phyloP scores from a whole-genome alignment of 129 eudicot species.

The Artemisia tridentata region DNA sequence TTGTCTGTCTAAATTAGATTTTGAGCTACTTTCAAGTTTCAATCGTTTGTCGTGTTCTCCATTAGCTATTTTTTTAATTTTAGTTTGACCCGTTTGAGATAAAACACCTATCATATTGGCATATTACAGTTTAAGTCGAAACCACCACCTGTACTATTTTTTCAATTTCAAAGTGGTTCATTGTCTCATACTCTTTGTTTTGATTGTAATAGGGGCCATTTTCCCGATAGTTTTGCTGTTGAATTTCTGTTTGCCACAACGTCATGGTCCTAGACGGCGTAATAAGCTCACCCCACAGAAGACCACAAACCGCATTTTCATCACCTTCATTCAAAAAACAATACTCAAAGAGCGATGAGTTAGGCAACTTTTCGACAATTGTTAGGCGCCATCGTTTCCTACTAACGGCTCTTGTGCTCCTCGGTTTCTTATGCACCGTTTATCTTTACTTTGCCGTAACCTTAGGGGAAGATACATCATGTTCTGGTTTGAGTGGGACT shows the following conservation, averaged over 20 bases:
- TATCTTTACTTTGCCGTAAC: slow-evolving; percentile 67
- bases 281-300: slow-evolving; percentile 50
- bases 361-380: slow-evolving; percentile 46
- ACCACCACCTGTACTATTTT: neutral
- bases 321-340: slow-evolving; percentile 41
- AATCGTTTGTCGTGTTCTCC: too few species aligned
- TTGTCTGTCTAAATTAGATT: too few species aligned
- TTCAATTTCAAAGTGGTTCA: neutral
- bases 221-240: neutral
- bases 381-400: slow-evolving; percentile 58
- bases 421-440: slow-evolving; percentile 52
- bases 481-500: slow-evolving; percentile 46
- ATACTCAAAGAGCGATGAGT: slow-evolving; percentile 35
- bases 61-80: too few species aligned
- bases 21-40: too few species aligned
- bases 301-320: slow-evolving; percentile 40
- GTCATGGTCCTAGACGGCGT: slow-evolving; percentile 48
- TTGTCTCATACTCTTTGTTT: slow-evolving; percentile 1
- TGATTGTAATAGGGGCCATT: slow-evolving; percentile 3
- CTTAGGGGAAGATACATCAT: slow-evolving; percentile 33
- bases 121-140: too few species aligned
- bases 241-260: slow-evolving; percentile 8
- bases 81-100: neutral
- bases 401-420: slow-evolving; percentile 47
- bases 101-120: too few species aligned